Evolutionary conservation across 2,329 filamentous ascomycete species (phyloP), one percentile per base, ranked within the genome.

Genomic region (Gnomoniopsis smithogilvyi): DNA sequence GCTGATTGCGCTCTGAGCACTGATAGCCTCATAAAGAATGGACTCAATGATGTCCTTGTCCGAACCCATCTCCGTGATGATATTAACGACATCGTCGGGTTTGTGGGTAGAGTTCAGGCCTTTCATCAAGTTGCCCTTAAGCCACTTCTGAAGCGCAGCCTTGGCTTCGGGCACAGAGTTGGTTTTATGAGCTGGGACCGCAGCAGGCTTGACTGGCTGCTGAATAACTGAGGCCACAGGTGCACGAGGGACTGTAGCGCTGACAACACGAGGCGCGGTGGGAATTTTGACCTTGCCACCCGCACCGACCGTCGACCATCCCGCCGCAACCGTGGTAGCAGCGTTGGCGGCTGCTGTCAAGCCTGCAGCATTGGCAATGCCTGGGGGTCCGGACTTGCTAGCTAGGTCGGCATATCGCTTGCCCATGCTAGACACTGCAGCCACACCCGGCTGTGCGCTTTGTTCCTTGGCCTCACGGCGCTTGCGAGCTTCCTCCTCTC

Each of bases 401-500:
- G 95, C 95, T 30, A 99, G 85, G 72, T 97, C 95, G 21, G 95
- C 94, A 73, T 98, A 98, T 58, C 94, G 90, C 79, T 98, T 98
- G 43, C 90, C 89, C 62, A 76, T 74, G 30, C 67, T 67, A 24
- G 75, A 73, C 11, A 80, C 72, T 19, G 78, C 71, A 22, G 80
- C 75, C 12, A 79, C 72, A 24, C 73, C 76, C 24, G 78, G 73
- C 66, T 85, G 83, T 3, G 74, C 72, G 2, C 80, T 74, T 7
- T 73, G 67, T 51, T 84, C 79, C 64, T 75, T 78, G 1, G 86
- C 54, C 19, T 58, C 83, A 71, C 89, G 91, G 67, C 89, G 87
- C 81, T 99, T 99, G 64, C 91, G 88, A 19, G 83, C 82, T 70
- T 98, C 95, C 70, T 99, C 95, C 75, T 99, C 95, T 63, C 93